These are phyloP conservation scores for thale cress (Arabidopsis thaliana) DNA, from an alignment of 345 rosid genomes.

Conservation along the genomic window DNA sequence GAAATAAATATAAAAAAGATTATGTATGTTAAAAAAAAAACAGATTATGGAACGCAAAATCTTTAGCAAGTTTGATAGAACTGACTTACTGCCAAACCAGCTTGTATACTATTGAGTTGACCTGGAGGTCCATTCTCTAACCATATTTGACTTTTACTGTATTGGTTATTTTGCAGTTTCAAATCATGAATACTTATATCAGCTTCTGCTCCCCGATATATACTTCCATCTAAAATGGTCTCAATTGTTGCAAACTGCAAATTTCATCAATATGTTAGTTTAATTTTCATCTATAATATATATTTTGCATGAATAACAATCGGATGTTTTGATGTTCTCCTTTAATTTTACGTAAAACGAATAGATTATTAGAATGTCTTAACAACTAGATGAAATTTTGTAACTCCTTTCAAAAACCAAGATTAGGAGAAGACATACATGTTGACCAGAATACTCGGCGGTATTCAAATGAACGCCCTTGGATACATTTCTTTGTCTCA, in stretches of 20 bases:
- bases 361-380: not conserved
- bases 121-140: slow-evolving; percentile 29
- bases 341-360: too few species aligned
- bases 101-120: slow-evolving; percentile 41
- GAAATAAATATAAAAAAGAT: not conserved
- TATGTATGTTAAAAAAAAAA: not conserved
- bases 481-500: slow-evolving; percentile 19
- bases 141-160: slow-evolving; percentile 38
- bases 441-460: slow-evolving; percentile 13
- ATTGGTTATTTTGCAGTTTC: slow-evolving; percentile 1
- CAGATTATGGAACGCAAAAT: not conserved
- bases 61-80: not conserved
- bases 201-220: slow-evolving; percentile 34
- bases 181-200: slow-evolving; percentile 28
- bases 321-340: too few species aligned
- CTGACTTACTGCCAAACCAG: slow-evolving; percentile 39
- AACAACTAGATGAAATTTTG: not conserved
- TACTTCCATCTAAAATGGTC: slow-evolving; percentile 23
- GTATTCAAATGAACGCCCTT: slow-evolving; percentile 21
- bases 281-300: too few species aligned
- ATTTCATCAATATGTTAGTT: not conserved
- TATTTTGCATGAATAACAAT: too few species aligned
- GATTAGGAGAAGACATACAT: slow-evolving; percentile 5
- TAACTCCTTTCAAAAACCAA: not conserved
- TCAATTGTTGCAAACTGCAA: slow-evolving; percentile 39